Percentiles rank a stretch among this genome's conserved stretches.
phyloP scores from a whole-genome alignment of 192 early-diverging fungal species.

The Chytriomyces sp. region DNA sequence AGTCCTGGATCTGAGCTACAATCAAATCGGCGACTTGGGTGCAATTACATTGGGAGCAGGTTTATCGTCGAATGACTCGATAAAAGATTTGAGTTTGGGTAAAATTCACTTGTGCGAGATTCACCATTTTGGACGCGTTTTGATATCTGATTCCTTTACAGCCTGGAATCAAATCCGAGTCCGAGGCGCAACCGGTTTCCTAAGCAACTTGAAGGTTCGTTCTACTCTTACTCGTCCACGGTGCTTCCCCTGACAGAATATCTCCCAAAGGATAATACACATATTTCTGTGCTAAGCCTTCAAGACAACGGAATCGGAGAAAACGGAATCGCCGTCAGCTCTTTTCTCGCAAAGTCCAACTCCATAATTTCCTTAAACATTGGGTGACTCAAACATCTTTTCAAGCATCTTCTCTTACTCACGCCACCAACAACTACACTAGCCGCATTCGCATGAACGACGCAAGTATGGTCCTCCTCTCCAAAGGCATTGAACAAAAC shows the following conservation, averaged over 20 bases:
- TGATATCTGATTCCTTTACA: constrained; percentile 9
- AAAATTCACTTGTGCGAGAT: background rate
- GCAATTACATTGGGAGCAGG: constrained; percentile 56
- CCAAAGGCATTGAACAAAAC: constrained; percentile 54
- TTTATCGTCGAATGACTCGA: constrained; percentile 45
- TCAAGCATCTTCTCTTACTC: background rate
- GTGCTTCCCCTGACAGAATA: background rate
- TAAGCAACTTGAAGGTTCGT: constrained; percentile 49
- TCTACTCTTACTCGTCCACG: background rate
- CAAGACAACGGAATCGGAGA: constrained; percentile 57
- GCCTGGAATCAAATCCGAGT: constrained; percentile 55
- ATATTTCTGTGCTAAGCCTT: constrained; percentile 38
- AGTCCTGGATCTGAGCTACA: constrained; percentile 59
- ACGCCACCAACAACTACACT: too few relatives aligned
- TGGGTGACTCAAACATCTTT: constrained; percentile 25
- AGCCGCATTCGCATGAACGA: constrained; percentile 51
- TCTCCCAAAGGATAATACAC: constrained; percentile 40
- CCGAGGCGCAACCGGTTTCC: constrained; percentile 50
- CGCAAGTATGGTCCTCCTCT: constrained; percentile 35
- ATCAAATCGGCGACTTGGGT: constrained; percentile 58
- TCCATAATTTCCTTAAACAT: constrained; percentile 43
- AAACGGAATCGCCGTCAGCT: constrained; percentile 39
- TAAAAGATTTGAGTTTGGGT: constrained; percentile 58
- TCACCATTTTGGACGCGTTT: background rate
- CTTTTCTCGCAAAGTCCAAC: constrained; percentile 44